Evolutionary conservation across 148 eudicot genomes (phyloP).

Genomic region (Rheum nobile): DNA sequence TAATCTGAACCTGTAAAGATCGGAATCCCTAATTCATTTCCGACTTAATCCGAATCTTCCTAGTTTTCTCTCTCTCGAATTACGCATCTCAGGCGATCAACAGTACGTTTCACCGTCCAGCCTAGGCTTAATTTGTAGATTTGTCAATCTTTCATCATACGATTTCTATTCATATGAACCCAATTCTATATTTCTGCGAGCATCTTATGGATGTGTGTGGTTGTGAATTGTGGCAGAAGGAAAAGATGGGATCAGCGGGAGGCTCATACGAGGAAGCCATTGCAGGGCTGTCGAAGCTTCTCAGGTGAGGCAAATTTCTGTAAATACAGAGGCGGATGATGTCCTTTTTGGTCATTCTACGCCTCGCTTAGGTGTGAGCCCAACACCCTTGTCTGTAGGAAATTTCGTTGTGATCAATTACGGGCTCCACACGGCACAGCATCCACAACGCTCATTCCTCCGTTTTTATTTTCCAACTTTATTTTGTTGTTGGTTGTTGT

Average conservation of each 20-base stretch:
- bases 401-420: not conserved
- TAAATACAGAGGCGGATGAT: not conserved
- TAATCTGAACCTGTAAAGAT: not conserved
- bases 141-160: too few species aligned
- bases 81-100: too few species aligned
- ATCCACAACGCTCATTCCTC: not conserved
- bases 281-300: not conserved
- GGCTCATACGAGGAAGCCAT: slow-evolving; percentile 9
- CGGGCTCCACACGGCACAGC: not conserved
- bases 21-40: not conserved
- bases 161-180: too few species aligned
- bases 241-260: slow-evolving; percentile 4
- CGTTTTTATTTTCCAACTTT: not conserved
- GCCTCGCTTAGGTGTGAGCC: not conserved
- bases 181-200: too few species aligned
- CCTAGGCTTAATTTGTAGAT: too few species aligned
- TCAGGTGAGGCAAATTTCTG: not conserved
- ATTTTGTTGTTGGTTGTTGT: not conserved
- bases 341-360: not conserved
- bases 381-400: not conserved
- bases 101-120: too few species aligned
- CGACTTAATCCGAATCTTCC: not conserved
- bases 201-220: too few species aligned
- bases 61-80: too few species aligned
- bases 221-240: slow-evolving; percentile 4